Evolutionary conservation across 2,329 filamentous ascomycete species (phyloP).

Genomic region (Colletotrichum tofieldiae): DNA sequence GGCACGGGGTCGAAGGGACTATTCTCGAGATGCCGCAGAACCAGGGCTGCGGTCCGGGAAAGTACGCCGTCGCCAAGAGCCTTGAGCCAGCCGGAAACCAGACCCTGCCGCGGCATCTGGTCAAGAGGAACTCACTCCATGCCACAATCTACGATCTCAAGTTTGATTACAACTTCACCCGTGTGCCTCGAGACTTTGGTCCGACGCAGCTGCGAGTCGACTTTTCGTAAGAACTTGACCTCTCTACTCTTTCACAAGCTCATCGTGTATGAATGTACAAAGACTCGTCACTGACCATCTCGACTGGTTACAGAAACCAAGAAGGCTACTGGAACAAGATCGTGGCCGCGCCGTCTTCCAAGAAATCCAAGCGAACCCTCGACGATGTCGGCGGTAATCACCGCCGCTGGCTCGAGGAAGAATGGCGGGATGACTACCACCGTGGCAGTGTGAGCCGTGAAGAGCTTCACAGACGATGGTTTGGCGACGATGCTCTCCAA

Average conservation of each 20-base stretch:
- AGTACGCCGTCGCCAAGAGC: slow-evolving; percentile 31
- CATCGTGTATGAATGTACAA: too few species aligned
- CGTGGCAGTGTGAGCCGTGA: slow-evolving; percentile 46
- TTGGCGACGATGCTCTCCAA: not conserved
- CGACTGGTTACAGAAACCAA: slow-evolving; percentile 51
- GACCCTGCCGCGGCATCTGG: slow-evolving; percentile 18
- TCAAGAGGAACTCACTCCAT: slow-evolving; percentile 6
- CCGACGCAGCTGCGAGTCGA: slow-evolving; percentile 57
- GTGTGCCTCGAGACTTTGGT: slow-evolving; percentile 51
- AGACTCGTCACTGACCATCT: too few species aligned
- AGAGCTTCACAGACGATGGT: slow-evolving; percentile 51
- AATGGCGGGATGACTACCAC: slow-evolving; percentile 54
- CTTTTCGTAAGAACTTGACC: not conserved
- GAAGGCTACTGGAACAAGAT: slow-evolving; percentile 55
- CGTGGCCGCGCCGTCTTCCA: slow-evolving; percentile 42
- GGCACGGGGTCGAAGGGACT: slow-evolving; percentile 29
- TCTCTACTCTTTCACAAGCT: too few species aligned
- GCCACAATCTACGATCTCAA: slow-evolving; percentile 28
- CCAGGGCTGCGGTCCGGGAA: slow-evolving; percentile 16
- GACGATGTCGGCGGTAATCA: slow-evolving; percentile 51
- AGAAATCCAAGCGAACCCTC: slow-evolving; percentile 48
- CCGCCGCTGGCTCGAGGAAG: slow-evolving; percentile 56
- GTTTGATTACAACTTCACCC: slow-evolving; percentile 55
- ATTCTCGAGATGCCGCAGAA: slow-evolving; percentile 28
- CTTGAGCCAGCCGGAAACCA: slow-evolving; percentile 4